Evolutionary conservation across 2,329 filamentous ascomycete species (phyloP).

Genomic region (Diplodia intermedia): DNA sequence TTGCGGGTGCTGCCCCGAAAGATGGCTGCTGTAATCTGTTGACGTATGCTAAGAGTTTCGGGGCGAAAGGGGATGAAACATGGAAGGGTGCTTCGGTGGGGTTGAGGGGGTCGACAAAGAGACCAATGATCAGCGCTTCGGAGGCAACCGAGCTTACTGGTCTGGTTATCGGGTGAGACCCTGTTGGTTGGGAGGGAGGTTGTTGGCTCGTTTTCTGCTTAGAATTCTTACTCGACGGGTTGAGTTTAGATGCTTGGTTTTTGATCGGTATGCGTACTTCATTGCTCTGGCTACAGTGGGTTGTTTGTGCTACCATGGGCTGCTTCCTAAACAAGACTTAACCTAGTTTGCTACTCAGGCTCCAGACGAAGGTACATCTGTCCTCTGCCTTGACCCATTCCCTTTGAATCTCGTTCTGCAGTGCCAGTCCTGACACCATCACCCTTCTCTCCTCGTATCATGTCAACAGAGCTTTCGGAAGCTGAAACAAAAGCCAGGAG

Average conservation of each 20-base stretch:
- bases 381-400: no score
- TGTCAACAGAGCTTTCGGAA: no score
- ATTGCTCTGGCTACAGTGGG: no score
- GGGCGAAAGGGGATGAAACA: background rate
- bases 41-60: background rate
- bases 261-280: no score
- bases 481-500: no score
- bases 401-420: no score
- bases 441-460: no score
- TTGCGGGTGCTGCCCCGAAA: background rate
- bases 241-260: background rate
- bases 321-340: no score
- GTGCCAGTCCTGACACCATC: no score
- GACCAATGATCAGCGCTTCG: background rate
- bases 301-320: no score
- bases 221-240: background rate
- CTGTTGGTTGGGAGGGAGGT: background rate
- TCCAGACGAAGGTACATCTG: no score
- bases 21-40: background rate
- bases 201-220: background rate
- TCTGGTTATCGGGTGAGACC: background rate
- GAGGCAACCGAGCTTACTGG: background rate
- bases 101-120: background rate
- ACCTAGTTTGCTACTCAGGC: no score
- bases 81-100: background rate